Evolutionary conservation across 1,284 basidiomycete species (phyloP), one percentile per base, ranked within the genome.

Genomic region (Tausonia pullulans): DNA sequence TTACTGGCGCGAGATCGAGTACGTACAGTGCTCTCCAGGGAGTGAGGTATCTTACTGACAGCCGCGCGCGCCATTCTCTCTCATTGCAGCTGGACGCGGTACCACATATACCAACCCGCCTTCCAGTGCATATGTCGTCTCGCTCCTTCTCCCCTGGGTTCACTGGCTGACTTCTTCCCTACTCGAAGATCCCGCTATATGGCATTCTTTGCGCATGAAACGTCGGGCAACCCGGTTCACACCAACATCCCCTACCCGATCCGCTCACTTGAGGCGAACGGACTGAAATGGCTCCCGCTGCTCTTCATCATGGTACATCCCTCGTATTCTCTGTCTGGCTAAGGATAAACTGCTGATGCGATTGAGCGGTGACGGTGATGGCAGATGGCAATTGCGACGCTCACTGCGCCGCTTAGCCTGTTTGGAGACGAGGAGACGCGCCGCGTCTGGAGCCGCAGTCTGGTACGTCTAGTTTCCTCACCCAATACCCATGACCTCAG

Each of bases 291-390:
- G 77, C 70, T 78, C 7, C 76, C 76, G 2, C 62, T 78, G 46
- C 70, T 77, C 69, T 78, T 77, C 72, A 77, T 78, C 60, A 74
- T 76, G 46, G 77, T 77, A 63, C 66, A 75, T 73, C 10, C 16
- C 43, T 5, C 14, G 11, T 40, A 3, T 41, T 44, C 10, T 8
- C 41, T 49, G 48, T 49, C 48, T 49, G 9, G 8, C 9, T 14
- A 8, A 8, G 8, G 48, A 9, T 4, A 7, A 43, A 6, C n/a
- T 27, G 27, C 3, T n/a, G 53, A 11, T 16, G n/a, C 53, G 39
- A 8, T 55, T 40, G 16, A 13, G 13, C 11, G 8, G 8, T 57
- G 40, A 2, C 41, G 6, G 44, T 2, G 5, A 5, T 50, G 9
- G 5, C 61, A 78, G 75, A 72, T 78, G 40, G 77, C 77, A 0